A percentile compares a stretch with the other conserved stretches of the same genome.
Conservation (phyloP, 768 basidiomycete species). For the Naganishia antarctica region DNA sequence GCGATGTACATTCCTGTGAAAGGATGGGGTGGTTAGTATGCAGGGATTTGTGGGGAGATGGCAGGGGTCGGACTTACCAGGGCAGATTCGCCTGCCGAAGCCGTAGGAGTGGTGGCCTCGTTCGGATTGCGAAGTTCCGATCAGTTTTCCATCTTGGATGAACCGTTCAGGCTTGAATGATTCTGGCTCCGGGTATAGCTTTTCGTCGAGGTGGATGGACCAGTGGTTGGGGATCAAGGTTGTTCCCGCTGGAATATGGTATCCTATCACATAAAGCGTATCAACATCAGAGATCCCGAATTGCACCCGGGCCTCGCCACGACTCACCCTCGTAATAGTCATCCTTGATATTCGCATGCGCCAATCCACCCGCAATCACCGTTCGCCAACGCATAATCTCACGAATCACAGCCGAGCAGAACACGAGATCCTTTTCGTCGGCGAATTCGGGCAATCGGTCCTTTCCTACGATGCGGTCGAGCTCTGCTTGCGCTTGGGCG, state of each 20-base stretch:
- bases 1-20: conserved; percentile 21
- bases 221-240: conserved; percentile 33
- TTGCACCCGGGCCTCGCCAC: neutral
- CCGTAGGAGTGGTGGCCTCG: conserved; percentile 28
- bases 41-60: too few relatives aligned
- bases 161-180: conserved; percentile 34
- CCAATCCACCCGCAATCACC: conserved; percentile 35
- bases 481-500: conserved; percentile 33
- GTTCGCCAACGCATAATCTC: conserved; percentile 38
- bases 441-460: conserved; percentile 33
- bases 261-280: neutral
- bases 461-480: conserved; percentile 34
- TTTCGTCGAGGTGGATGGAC: conserved; percentile 31
- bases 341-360: conserved; percentile 29
- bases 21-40: neutral
- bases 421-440: conserved; percentile 34
- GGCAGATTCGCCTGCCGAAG: conserved; percentile 28
- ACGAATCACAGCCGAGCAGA: conserved; percentile 31
- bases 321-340: conserved; percentile 26
- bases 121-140: conserved; percentile 27
- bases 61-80: too few relatives aligned
- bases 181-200: conserved; percentile 34
- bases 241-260: conserved; percentile 32
- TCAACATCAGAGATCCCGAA: neutral
- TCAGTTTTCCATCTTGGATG: conserved; percentile 25